Evolutionary conservation across 2,329 filamentous ascomycete genomes (phyloP), one percentile per base, ranked within the genome.

Genomic region (Penicillium sp.): DNA sequence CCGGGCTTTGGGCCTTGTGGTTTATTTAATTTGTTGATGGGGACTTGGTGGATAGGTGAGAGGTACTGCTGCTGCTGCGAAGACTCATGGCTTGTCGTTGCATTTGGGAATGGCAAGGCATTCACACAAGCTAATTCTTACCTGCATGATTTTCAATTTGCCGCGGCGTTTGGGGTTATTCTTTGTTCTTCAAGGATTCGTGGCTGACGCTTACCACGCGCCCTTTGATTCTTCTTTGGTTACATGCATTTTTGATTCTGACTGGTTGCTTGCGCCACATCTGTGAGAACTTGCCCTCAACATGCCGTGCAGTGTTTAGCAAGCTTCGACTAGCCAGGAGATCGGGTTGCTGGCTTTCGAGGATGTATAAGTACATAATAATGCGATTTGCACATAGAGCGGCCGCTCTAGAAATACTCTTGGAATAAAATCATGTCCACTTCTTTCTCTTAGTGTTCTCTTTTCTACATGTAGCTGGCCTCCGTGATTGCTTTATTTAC

Each of bases 151-250:
- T 53, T 58, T 51, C 40, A 44, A 53, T 60, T 37, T 58, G 56
- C 42, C 53, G 49, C 22, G 62, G 64, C 42, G 64, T 66, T 63
- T 58, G 49, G 33, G 55, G 22, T 38, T 38, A 38, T 10, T 44
- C 19, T 24, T 19, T 22, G 33, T 44, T 53, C 9, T 24, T 19
- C 4, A 24, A 30, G 15, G 17, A 26, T 17, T 26, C 26, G 10
- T 38, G 33, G 44, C 13, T 45, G 53, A 35, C n/a, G 7, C 33
- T 51, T 45, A 33, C 3, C 51, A 30, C 33, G 37, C 40, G 15
- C 28, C 26, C 33, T 53, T 53, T 54, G 40, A 35, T 56, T n/a
- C 30, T 56, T 42, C 12, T 33, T n/a, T 28, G 19, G 1, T 19
- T 30, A 17, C 45, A 9, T 30, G 15, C 26, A n/a, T 2, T 24